Conservation (phyloP, 306 rosid genomes). For the Malus domestica region DNA sequence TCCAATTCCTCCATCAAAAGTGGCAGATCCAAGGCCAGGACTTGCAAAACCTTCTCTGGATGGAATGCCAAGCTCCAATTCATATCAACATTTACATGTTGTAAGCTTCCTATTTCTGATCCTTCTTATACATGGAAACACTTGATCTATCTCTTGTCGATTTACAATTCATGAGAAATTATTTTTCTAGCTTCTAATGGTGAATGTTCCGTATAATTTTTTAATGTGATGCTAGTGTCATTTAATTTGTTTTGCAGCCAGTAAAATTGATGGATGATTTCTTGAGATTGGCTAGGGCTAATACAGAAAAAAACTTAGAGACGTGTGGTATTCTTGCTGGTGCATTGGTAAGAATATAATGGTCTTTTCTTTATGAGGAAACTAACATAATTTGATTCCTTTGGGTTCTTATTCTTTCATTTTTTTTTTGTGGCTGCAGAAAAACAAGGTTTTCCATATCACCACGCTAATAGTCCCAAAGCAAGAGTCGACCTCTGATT, state of each 20-base stretch:
- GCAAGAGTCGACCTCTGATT: slow-evolving; percentile 97
- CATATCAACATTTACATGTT: slow-evolving; percentile 74
- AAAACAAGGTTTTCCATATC: slow-evolving; percentile 89
- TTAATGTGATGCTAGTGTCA: slow-evolving; percentile 10
- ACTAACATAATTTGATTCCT: slow-evolving; percentile 17
- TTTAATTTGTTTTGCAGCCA: slow-evolving; percentile 52
- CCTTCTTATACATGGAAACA: background rate
- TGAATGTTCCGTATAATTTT: slow-evolving; percentile 2
- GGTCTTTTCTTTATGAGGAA: background rate
- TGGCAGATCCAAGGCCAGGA: slow-evolving; percentile 99
- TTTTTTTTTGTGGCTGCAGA: slow-evolving; percentile 52
- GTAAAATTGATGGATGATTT: slow-evolving; percentile 90
- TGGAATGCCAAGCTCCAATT: slow-evolving; percentile 42
- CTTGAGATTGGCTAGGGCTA: slow-evolving; percentile 73
- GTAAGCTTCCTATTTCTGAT: slow-evolving; percentile 38
- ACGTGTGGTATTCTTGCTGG: slow-evolving; percentile 98
- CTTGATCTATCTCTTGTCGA: slow-evolving; percentile 1
- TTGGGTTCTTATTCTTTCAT: slow-evolving; percentile 22
- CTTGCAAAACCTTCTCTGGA: slow-evolving; percentile 55
- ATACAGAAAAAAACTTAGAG: slow-evolving; percentile 79
- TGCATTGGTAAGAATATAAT: slow-evolving; percentile 60
- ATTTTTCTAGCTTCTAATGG: slow-evolving; percentile 13
- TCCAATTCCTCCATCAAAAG: slow-evolving; percentile 78
- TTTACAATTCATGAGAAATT: slow-evolving; percentile 3
- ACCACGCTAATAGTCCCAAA: slow-evolving; percentile 91